A percentile compares a stretch with the other conserved stretches of the same genome.
phyloP scores from a whole-genome alignment of 2,329 filamentous ascomycete genomes.

The Fusarium graminum region DNA sequence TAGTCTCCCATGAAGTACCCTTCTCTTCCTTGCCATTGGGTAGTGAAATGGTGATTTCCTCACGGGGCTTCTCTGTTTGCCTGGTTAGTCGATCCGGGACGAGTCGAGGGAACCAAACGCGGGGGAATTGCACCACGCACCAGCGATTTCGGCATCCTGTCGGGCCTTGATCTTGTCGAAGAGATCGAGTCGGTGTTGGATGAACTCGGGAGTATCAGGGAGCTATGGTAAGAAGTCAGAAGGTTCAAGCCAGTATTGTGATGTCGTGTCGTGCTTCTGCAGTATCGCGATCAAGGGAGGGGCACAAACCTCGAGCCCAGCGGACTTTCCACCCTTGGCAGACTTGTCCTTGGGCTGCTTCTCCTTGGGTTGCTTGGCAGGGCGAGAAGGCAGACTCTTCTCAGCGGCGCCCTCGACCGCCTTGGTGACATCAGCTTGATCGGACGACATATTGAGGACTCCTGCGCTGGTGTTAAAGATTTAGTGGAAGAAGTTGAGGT shows the following conservation, averaged over 20 bases:
- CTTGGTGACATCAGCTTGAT: conserved; percentile 54
- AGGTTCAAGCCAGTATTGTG: conserved; percentile 23
- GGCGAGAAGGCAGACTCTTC: conserved; percentile 53
- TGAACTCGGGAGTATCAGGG: conserved; percentile 75
- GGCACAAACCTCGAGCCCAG: conserved; percentile 63
- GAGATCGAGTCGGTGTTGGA: conserved; percentile 84
- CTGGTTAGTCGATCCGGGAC: conserved; percentile 43
- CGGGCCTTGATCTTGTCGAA: conserved; percentile 91
- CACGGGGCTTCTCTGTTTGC: conserved; percentile 72
- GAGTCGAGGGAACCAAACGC: conserved; percentile 7
- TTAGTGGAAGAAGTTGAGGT: conserved; percentile 47
- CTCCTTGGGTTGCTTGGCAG: conserved; percentile 56
- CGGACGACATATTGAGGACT: conserved; percentile 55
- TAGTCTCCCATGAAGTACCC: conserved; percentile 92
- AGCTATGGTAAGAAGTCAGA: conserved; percentile 49
- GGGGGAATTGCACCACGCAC: conserved; percentile 48
- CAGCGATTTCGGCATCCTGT: conserved; percentile 78
- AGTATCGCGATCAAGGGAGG: conserved; percentile 16
- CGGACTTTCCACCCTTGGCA: conserved; percentile 70
- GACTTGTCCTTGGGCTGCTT: conserved; percentile 51
- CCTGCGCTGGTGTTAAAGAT: conserved; percentile 37
- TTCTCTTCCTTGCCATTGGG: conserved; percentile 77
- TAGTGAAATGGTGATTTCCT: conserved; percentile 80
- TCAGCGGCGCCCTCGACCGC: conserved; percentile 53
- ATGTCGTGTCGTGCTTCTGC: conserved; percentile 13